These are phyloP conservation scores for Eucalyptus sideroxylon DNA, from an alignment of 345 rosid species.

Conservation along the genomic window DNA sequence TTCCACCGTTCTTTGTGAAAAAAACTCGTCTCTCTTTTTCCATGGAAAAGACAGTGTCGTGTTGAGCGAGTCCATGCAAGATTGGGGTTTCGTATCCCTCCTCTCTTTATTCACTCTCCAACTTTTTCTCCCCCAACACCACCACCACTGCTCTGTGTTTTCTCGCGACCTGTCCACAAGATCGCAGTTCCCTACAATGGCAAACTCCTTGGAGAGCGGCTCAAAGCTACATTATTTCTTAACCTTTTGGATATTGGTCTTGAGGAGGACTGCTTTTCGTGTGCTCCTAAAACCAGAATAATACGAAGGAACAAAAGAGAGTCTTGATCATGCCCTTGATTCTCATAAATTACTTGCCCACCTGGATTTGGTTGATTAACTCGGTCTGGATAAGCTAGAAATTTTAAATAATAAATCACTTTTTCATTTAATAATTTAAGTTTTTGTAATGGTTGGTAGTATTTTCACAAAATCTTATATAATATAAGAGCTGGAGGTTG, in stretches of 20 bases:
- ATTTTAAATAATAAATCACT: no score
- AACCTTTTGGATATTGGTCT: background rate
- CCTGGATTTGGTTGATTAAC: background rate
- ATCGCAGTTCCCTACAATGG: background rate
- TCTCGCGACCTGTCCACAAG: background rate
- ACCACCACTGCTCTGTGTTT: background rate
- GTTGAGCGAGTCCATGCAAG: background rate
- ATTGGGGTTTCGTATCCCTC: background rate
- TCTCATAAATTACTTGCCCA: background rate
- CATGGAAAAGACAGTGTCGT: background rate
- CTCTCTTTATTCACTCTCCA: background rate
- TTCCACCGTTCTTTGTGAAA: background rate
- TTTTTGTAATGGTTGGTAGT: rapidly evolving
- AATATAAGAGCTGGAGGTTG: rapidly evolving
- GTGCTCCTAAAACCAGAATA: background rate
- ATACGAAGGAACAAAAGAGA: background rate
- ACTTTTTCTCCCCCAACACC: background rate
- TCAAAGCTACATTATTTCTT: background rate
- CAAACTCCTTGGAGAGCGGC: background rate
- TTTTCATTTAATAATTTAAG: no score
- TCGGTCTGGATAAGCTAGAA: background rate
- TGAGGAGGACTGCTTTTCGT: background rate
- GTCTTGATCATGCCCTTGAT: background rate
- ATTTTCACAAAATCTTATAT: no score
- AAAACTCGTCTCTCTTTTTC: background rate